These are phyloP conservation scores for Wallacemonas sp. DNA, from an alignment of 208 protist genomes.

Conservation along the genomic window DNA sequence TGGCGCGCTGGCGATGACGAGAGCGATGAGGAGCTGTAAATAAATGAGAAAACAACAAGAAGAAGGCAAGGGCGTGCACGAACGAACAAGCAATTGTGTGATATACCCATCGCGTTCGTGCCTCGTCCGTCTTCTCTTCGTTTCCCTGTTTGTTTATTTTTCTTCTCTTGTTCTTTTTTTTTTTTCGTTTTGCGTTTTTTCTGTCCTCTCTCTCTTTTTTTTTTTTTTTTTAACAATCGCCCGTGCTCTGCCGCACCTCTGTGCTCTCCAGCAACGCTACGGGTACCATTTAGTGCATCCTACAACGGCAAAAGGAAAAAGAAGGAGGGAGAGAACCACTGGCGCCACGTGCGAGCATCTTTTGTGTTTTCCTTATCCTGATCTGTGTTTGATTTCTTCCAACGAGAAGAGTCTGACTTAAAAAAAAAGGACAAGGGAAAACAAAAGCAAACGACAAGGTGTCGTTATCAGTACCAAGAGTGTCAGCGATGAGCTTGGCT, in stretches of 20 bases:
- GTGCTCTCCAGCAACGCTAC: too few relatives aligned
- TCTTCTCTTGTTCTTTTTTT: background rate
- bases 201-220: too few relatives aligned
- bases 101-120: background rate
- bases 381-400: too few relatives aligned
- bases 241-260: background rate
- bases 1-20: slow-evolving; percentile 9
- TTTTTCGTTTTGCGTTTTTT: background rate
- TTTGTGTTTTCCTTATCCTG: too few relatives aligned
- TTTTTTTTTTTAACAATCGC: too few relatives aligned
- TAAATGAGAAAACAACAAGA: slow-evolving; percentile 4
- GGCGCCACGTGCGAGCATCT: too few relatives aligned
- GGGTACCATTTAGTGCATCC: background rate
- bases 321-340: slow-evolving; percentile 14
- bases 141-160: background rate
- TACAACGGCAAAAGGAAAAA: background rate
- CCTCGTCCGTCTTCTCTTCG: background rate
- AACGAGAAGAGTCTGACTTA: too few relatives aligned
- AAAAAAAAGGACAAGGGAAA: too few relatives aligned
- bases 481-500: too few relatives aligned
- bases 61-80: background rate
- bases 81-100: too few relatives aligned
- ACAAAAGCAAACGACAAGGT: too few relatives aligned
- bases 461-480: too few relatives aligned
- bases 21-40: slow-evolving; percentile 19